phyloP scores from a whole-genome alignment of 441 rosid genomes.

The Gossypium gossypioides region DNA sequence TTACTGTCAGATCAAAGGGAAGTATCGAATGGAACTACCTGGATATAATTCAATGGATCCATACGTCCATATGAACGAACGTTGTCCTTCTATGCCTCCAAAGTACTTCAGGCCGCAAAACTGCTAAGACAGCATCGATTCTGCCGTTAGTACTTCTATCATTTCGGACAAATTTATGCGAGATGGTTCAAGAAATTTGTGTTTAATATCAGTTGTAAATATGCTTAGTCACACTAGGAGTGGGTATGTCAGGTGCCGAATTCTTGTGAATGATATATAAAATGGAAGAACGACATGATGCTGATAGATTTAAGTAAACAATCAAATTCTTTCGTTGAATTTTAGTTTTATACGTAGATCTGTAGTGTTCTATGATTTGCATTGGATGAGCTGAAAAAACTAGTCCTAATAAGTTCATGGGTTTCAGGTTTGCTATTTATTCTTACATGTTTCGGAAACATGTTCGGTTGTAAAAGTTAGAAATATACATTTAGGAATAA shows the following conservation, averaged over 20 bases:
- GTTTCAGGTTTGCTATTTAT: not conserved
- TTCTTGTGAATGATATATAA: not conserved
- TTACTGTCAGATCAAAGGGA: constrained; percentile 80
- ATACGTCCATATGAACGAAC: constrained; percentile 86
- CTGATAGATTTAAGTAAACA: not conserved
- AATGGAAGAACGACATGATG: not conserved
- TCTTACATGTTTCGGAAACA: not conserved
- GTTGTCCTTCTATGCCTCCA: constrained; percentile 87
- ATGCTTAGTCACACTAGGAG: constrained; percentile 5
- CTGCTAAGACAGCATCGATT: constrained; percentile 32
- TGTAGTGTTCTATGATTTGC: not conserved
- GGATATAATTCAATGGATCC: constrained; percentile 76
- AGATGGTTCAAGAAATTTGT: not conserved
- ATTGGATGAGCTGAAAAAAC: not conserved
- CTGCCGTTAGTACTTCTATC: not conserved
- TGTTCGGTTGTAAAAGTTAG: not conserved
- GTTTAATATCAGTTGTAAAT: constrained; percentile 13
- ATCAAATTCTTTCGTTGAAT: not conserved
- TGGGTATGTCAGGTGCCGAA: not conserved
- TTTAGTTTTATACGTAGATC: not conserved
- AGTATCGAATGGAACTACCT: constrained; percentile 90
- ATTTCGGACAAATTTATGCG: not conserved
- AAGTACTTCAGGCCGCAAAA: constrained; percentile 53
- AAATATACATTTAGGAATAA: too few species aligned
- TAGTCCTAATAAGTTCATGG: too few species aligned